Evolutionary conservation across 768 basidiomycete genomes (phyloP).

Genomic region (Leccinum ochraceum): DNA sequence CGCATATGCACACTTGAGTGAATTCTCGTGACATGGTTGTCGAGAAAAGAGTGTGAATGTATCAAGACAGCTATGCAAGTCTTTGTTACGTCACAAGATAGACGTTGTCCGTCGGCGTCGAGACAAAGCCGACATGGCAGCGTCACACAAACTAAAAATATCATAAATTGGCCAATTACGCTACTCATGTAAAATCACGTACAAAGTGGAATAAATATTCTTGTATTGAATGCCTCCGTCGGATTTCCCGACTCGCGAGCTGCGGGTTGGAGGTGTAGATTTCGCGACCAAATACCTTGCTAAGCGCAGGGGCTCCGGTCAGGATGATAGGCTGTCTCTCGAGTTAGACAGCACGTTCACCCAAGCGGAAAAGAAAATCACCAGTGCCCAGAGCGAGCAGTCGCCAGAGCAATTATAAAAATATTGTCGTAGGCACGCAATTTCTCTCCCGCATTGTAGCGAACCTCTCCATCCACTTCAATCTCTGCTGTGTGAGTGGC

Average conservation of each 20-base stretch:
- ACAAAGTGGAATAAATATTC: no score
- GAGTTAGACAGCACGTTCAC: slow-evolving; percentile 96
- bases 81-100: no score
- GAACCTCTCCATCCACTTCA: slow-evolving; percentile 75
- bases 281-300: slow-evolving; percentile 98
- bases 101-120: no score
- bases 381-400: slow-evolving; percentile 99
- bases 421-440: slow-evolving; percentile 99
- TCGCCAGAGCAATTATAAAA: slow-evolving; percentile 98
- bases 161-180: no score
- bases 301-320: slow-evolving; percentile 94
- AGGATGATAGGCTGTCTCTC: slow-evolving; percentile 99
- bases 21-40: no score
- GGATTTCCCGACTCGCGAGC: slow-evolving; percentile 39
- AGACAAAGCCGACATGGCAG: no score
- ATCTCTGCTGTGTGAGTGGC: slow-evolving; percentile 83
- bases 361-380: slow-evolving; percentile 95
- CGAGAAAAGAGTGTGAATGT: no score
- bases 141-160: no score
- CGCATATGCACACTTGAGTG: no score
- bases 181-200: no score
- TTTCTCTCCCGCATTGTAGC: slow-evolving; percentile 96
- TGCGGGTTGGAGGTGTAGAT: slow-evolving; percentile 99
- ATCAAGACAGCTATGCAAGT: no score
- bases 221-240: no score